Conservation (phyloP, 2,329 filamentous ascomycete genomes). For the Nothophoma quercina region DNA sequence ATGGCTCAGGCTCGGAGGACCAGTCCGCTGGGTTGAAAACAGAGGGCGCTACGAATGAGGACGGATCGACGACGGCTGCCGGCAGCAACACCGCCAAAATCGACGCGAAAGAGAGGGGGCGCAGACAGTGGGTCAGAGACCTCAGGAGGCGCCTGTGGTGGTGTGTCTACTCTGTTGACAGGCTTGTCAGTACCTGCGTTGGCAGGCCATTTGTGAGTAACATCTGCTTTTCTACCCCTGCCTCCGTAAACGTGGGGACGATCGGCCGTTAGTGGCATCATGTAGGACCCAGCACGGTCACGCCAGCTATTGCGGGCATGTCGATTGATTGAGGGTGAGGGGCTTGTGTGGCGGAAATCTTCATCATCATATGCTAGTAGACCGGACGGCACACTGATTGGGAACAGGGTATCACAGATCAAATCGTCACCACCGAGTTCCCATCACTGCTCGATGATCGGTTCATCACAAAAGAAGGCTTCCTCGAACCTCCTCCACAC, state of each 20-base stretch:
- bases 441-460: conserved; percentile 87
- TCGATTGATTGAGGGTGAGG: not conserved
- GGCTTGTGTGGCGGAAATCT: too few species aligned
- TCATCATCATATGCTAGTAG: too few species aligned
- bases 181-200: conserved; percentile 93
- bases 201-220: conserved; percentile 77
- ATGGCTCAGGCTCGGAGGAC: conserved; percentile 52
- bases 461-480: conserved; percentile 82
- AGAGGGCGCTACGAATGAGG: conserved; percentile 41
- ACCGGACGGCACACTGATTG: conserved; percentile 20
- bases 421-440: conserved; percentile 94
- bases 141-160: conserved; percentile 90
- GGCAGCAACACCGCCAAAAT: conserved; percentile 46
- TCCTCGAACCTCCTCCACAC: conserved; percentile 67
- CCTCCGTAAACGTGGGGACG: too few species aligned
- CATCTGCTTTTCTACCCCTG: not conserved
- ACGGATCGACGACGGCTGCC: conserved; percentile 22
- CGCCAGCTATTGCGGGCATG: not conserved
- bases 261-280: too few species aligned
- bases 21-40: conserved; percentile 30
- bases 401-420: conserved; percentile 76
- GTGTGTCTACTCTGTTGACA: conserved; percentile 94
- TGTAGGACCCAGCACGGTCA: too few species aligned
- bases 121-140: conserved; percentile 85
- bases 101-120: conserved; percentile 66